These are phyloP conservation scores for Acrocalymma vagum DNA, from an alignment of 2,329 filamentous ascomycete genomes.

Conservation along the genomic window DNA sequence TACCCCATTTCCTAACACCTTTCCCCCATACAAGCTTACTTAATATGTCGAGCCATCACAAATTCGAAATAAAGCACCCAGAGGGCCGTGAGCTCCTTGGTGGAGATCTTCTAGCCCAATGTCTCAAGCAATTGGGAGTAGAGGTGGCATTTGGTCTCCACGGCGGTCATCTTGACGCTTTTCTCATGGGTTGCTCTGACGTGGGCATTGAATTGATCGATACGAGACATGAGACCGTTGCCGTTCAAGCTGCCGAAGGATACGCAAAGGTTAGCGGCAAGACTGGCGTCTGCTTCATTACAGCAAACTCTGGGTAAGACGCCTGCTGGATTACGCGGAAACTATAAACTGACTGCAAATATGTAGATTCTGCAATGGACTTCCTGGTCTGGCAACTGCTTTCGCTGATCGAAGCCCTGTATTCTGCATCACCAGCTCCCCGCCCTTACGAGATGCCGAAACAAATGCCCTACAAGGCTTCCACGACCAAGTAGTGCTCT, in stretches of 20 bases:
- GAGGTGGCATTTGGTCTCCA: conserved; percentile 58
- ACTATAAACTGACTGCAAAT: conserved; percentile 6
- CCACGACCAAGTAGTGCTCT: conserved; percentile 56
- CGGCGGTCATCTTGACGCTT: conserved; percentile 59
- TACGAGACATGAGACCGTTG: conserved; percentile 58
- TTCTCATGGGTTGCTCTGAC: conserved; percentile 54
- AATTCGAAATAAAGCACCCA: conserved; percentile 38
- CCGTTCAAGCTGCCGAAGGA: conserved; percentile 58
- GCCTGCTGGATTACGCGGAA: not conserved
- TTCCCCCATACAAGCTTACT: not conserved
- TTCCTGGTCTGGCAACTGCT: conserved; percentile 57
- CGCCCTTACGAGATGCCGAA: conserved; percentile 55
- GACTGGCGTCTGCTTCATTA: conserved; percentile 57
- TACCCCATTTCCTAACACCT: no score
- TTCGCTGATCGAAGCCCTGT: conserved; percentile 56
- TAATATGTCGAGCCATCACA: conserved; percentile 1
- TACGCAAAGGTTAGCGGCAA: conserved; percentile 56
- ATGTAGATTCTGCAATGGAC: conserved; percentile 54
- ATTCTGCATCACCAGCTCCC: conserved; percentile 55
- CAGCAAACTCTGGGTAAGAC: conserved; percentile 57
- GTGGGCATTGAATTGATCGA: conserved; percentile 54
- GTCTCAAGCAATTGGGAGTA: conserved; percentile 51
- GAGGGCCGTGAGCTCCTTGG: conserved; percentile 52
- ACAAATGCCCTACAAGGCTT: conserved; percentile 58
- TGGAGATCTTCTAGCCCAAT: conserved; percentile 57